Conservation (phyloP, 202 grass and related monocot genomes). For the Panicum virgatum region DNA sequence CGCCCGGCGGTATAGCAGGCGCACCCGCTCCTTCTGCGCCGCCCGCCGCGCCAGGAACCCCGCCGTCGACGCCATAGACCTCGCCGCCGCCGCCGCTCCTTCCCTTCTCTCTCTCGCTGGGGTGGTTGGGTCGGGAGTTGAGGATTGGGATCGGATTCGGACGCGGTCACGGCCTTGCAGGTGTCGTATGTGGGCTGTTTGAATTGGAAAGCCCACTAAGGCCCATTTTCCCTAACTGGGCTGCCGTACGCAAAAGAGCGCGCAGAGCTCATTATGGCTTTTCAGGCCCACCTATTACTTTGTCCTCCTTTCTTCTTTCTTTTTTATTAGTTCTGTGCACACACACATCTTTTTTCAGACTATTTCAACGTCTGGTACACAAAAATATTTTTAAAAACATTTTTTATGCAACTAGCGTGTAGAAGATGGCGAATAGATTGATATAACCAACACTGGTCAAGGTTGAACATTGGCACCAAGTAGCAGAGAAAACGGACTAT, state of each 20-base stretch:
- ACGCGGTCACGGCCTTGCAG: constrained; percentile 4
- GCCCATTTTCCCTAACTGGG: neutral
- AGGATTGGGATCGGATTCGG: constrained; percentile 28
- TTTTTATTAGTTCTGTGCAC: neutral
- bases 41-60: constrained; percentile 76
- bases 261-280: neutral
- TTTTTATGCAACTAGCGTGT: neutral
- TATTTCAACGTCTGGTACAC: neutral
- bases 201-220: neutral
- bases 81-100: constrained; percentile 31
- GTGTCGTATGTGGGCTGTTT: too few relatives aligned
- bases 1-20: constrained; percentile 78
- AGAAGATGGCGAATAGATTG: neutral
- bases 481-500: neutral
- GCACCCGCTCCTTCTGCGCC: constrained; percentile 93
- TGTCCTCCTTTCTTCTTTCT: neutral
- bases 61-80: constrained; percentile 70
- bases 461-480: neutral
- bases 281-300: neutral
- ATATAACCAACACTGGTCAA: neutral
- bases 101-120: constrained; percentile 19
- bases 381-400: neutral
- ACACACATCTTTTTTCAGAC: neutral
- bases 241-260: neutral
- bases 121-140: neutral